Evolutionary conservation across 495 filamentous ascomycete species (phyloP).

Genomic region (Xylaria castorea): DNA sequence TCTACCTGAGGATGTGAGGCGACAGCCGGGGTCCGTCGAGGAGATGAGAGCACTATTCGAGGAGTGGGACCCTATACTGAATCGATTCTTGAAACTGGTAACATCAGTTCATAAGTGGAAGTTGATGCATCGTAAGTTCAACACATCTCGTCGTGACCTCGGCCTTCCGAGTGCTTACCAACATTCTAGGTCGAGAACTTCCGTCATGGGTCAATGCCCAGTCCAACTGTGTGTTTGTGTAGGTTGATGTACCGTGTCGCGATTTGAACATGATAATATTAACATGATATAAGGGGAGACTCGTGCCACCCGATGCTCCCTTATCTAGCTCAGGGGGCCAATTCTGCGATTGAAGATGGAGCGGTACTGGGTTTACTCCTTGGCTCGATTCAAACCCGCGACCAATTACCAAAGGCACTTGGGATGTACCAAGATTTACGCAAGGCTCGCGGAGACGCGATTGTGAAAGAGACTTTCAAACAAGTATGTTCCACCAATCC

Average conservation of each 20-base stretch:
- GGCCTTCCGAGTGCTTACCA: background rate
- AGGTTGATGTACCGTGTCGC: slow-evolving; percentile 15
- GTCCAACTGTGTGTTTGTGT: slow-evolving; percentile 38
- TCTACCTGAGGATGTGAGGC: slow-evolving; percentile 47
- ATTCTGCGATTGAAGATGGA: slow-evolving; percentile 51
- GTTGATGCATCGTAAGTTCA: slow-evolving; percentile 43
- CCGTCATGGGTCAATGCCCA: slow-evolving; percentile 36
- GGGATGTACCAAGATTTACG: slow-evolving; percentile 60
- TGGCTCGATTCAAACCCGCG: slow-evolving; percentile 31
- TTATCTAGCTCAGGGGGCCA: slow-evolving; percentile 60
- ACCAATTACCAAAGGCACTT: slow-evolving; percentile 54
- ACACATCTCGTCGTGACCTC: background rate
- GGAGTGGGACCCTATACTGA: slow-evolving; percentile 55
- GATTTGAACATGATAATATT: background rate
- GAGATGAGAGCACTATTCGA: slow-evolving; percentile 55
- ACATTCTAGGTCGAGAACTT: slow-evolving; percentile 37
- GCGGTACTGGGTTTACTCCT: slow-evolving; percentile 32
- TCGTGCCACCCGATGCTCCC: slow-evolving; percentile 65
- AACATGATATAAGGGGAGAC: slow-evolving; percentile 48
- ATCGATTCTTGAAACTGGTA: slow-evolving; percentile 34
- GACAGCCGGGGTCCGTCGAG: slow-evolving; percentile 45
- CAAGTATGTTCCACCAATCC: slow-evolving; percentile 33
- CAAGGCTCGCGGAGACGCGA: slow-evolving; percentile 60
- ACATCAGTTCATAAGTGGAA: slow-evolving; percentile 46
- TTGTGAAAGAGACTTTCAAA: slow-evolving; percentile 60